A percentile compares a stretch with the other conserved stretches of the same genome.
Conservation (phyloP, 2,329 filamentous ascomycete species). For the Colletotrichum limetticola region DNA sequence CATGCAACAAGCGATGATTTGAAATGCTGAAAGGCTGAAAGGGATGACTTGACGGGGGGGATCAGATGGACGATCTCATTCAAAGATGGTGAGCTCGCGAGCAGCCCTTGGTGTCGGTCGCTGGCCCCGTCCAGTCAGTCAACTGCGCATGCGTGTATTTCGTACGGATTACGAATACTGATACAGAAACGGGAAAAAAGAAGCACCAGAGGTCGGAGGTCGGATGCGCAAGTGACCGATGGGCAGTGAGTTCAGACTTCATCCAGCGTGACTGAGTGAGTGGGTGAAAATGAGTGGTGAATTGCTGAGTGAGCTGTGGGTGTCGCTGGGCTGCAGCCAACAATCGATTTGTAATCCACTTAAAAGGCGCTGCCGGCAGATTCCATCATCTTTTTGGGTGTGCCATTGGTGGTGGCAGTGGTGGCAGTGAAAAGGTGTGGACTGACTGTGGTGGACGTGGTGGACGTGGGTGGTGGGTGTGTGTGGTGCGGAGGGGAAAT, state of each 20-base stretch:
- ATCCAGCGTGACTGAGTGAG: neutral
- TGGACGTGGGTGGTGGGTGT: neutral
- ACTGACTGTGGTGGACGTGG: too few species aligned
- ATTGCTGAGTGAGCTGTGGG: neutral
- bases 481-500: too few species aligned
- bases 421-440: neutral
- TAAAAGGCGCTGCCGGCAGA: conserved; percentile 8
- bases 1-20: neutral
- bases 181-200: neutral
- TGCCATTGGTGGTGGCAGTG: neutral
- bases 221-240: neutral
- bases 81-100: neutral
- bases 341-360: conserved; percentile 32
- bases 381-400: conserved; percentile 3
- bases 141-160: neutral
- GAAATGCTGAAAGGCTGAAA: neutral
- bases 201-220: neutral
- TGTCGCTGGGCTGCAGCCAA: neutral
- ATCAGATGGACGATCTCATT: conserved; percentile 1
- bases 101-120: neutral
- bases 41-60: neutral
- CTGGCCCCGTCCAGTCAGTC: neutral
- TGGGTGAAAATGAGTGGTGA: neutral
- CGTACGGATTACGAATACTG: neutral
- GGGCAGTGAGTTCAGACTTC: too few species aligned